These are phyloP conservation scores for Psilocybe cyanescens DNA, from an alignment of 768 basidiomycete species.

Conservation along the genomic window DNA sequence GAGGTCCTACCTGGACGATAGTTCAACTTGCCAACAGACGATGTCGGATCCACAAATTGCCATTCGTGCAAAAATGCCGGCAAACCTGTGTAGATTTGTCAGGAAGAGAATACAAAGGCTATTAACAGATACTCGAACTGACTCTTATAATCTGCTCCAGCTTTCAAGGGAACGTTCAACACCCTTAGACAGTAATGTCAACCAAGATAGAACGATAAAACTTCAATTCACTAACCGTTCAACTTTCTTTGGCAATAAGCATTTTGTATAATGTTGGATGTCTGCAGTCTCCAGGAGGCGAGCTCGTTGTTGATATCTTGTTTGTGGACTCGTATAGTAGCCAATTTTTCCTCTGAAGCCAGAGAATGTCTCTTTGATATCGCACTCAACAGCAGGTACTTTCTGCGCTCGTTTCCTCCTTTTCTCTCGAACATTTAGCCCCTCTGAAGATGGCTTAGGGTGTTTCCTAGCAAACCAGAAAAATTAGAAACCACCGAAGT, in stretches of 20 bases:
- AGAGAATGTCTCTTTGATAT: slow-evolving; percentile 34
- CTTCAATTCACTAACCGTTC: slow-evolving; percentile 45
- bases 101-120: slow-evolving; percentile 2
- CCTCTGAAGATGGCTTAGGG: slow-evolving; percentile 26
- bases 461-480: slow-evolving; percentile 35
- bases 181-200: slow-evolving; percentile 42
- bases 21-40: slow-evolving; percentile 54
- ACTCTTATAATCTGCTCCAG: slow-evolving; percentile 73
- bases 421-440: slow-evolving; percentile 18
- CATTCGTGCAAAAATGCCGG: slow-evolving; percentile 55
- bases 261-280: slow-evolving; percentile 71
- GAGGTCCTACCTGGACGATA: slow-evolving; percentile 50
- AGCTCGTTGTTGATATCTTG: slow-evolving; percentile 50
- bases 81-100: slow-evolving; percentile 37
- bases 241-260: slow-evolving; percentile 52
- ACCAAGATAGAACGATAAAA: neutral
- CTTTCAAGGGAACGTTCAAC: slow-evolving; percentile 56
- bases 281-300: slow-evolving; percentile 48
- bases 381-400: slow-evolving; percentile 42
- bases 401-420: slow-evolving; percentile 18
- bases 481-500: neutral
- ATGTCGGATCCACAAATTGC: slow-evolving; percentile 62
- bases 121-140: slow-evolving; percentile 12
- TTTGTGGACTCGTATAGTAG: slow-evolving; percentile 39
- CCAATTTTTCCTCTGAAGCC: slow-evolving; percentile 35